Evolutionary conservation across 805 yeast species (phyloP).

Genomic region (Candida endomychidarum): DNA sequence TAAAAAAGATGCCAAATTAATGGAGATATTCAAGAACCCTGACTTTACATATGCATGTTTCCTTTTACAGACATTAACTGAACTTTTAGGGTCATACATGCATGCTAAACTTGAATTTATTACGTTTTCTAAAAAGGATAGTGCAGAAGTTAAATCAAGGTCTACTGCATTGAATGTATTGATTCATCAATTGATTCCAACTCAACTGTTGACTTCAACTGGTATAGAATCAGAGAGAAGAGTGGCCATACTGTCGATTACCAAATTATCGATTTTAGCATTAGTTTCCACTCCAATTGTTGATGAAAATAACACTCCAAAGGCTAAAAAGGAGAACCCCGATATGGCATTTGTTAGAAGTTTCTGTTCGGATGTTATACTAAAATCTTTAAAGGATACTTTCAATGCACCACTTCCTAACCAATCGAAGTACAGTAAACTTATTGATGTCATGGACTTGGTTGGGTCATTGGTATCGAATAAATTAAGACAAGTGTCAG

Average conservation of each 20-base stretch:
- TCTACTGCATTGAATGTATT: slow-evolving; percentile 76
- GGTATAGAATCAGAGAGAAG: slow-evolving; percentile 51
- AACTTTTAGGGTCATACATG: slow-evolving; percentile 73
- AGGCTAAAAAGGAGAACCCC: slow-evolving; percentile 56
- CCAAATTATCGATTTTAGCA: slow-evolving; percentile 60
- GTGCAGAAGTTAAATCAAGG: slow-evolving; percentile 59
- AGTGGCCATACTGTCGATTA: slow-evolving; percentile 57
- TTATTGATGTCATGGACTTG: slow-evolving; percentile 54
- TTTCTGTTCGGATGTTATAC: slow-evolving; percentile 67
- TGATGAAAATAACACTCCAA: slow-evolving; percentile 44
- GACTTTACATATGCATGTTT: slow-evolving; percentile 67
- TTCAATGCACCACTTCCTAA: slow-evolving; percentile 15
- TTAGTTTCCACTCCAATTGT: slow-evolving; percentile 60
- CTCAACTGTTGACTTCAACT: slow-evolving; percentile 40
- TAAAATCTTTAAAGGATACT: slow-evolving; percentile 60
- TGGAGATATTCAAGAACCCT: slow-evolving; percentile 47
- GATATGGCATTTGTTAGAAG: slow-evolving; percentile 73
- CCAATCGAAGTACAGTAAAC: slow-evolving; percentile 43
- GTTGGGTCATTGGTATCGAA: slow-evolving; percentile 44
- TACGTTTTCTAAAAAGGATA: slow-evolving; percentile 64
- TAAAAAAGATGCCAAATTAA: slow-evolving; percentile 20
- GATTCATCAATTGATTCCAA: slow-evolving; percentile 69
- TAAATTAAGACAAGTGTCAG: slow-evolving; percentile 39
- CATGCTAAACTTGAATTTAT: slow-evolving; percentile 80
- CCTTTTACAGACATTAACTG: slow-evolving; percentile 65